phyloP scores from a whole-genome alignment of 345 rosid genomes.

The Atalantia buxifolia region DNA sequence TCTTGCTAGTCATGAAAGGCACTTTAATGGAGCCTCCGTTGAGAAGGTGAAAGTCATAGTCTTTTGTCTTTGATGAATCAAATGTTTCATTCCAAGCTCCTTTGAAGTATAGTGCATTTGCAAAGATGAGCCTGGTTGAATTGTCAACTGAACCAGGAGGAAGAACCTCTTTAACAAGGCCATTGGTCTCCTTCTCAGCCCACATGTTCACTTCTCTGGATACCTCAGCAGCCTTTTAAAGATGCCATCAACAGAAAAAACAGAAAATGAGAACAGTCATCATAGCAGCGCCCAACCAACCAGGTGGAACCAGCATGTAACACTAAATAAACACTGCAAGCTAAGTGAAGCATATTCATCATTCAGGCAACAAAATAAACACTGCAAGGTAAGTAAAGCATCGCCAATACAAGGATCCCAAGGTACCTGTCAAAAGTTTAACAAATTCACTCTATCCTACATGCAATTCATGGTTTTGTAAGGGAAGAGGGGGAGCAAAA shows the following conservation, averaged over 20 bases:
- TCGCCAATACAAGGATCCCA: neutral
- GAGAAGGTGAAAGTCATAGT: slow-evolving; percentile 59
- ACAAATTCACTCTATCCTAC: neutral
- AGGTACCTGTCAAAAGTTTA: neutral
- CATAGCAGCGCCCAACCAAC: neutral
- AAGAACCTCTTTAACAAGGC: slow-evolving; percentile 72
- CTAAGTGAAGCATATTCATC: neutral
- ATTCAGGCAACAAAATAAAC: neutral
- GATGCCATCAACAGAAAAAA: slow-evolving; percentile 7
- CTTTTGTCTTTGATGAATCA: slow-evolving; percentile 47
- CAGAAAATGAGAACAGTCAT: neutral
- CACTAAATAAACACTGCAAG: neutral
- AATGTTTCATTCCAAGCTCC: slow-evolving; percentile 78
- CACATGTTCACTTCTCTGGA: slow-evolving; percentile 58
- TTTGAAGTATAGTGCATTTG: slow-evolving; percentile 82
- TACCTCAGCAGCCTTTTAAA: slow-evolving; percentile 64
- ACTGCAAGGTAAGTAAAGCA: neutral
- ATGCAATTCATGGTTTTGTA: neutral
- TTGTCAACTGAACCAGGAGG: slow-evolving; percentile 57
- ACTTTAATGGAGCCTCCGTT: slow-evolving; percentile 47
- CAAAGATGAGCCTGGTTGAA: slow-evolving; percentile 54
- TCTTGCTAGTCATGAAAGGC: slow-evolving; percentile 74
- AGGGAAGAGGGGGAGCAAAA: too few species aligned
- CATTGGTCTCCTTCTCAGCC: slow-evolving; percentile 72
- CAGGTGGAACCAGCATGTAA: neutral